Conservation (phyloP, 371 early-diverging fungal species). For the Rhizopus delemar region DNA sequence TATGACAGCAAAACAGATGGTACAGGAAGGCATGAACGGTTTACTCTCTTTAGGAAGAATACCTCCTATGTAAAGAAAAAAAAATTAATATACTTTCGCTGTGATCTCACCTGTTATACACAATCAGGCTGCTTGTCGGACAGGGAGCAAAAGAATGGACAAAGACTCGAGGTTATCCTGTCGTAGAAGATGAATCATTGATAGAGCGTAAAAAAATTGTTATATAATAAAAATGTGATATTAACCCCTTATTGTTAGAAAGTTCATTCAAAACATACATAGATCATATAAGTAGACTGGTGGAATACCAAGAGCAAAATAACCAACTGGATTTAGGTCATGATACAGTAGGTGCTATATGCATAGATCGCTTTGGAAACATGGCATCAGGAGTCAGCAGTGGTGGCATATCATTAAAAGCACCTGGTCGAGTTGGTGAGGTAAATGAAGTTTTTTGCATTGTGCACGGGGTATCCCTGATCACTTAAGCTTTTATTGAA, state of each 20-base stretch:
- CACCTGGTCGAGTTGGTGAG: constrained; percentile 85
- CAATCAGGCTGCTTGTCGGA: constrained; percentile 59
- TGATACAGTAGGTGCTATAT: constrained; percentile 90
- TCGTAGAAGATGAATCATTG: constrained; percentile 22
- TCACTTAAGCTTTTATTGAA: background rate
- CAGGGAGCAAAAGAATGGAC: constrained; percentile 65
- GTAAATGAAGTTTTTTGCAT: constrained; percentile 30
- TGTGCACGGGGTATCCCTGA: background rate
- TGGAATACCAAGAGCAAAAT: constrained; percentile 1
- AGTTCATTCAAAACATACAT: constrained; percentile 16
- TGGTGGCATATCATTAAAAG: constrained; percentile 86
- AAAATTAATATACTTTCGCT: background rate
- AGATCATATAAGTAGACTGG: constrained; percentile 13
- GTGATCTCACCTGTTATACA: background rate
- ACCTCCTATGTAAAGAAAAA: constrained; percentile 63
- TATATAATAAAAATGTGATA: background rate
- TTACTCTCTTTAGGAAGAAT: constrained; percentile 64
- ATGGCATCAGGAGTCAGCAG: constrained; percentile 82
- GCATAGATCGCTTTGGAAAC: constrained; percentile 66
- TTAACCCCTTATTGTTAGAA: background rate
- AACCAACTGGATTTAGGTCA: constrained; percentile 34
- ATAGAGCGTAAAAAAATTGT: constrained; percentile 26
- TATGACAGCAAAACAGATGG: constrained; percentile 52
- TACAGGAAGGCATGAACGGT: constrained; percentile 45
- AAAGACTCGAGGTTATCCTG: constrained; percentile 27